Evolutionary conservation across 2,329 filamentous ascomycete species (phyloP).

Genomic region (Gnomoniopsis sp.): DNA sequence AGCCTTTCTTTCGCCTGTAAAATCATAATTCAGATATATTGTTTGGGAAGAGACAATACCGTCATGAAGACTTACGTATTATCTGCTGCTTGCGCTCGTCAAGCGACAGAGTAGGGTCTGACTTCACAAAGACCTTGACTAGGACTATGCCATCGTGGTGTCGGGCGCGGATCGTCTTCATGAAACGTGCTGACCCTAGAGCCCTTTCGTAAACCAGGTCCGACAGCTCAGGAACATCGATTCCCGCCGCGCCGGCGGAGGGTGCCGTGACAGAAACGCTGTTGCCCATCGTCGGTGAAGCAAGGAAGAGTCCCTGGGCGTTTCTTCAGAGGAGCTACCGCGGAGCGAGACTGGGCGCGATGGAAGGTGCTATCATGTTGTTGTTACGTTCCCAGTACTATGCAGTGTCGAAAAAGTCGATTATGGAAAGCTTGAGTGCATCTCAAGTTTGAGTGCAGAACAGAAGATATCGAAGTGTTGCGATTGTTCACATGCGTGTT

Average conservation of each 20-base stretch:
- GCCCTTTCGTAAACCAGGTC: constrained; percentile 91
- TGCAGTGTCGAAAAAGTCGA: background rate
- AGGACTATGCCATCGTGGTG: constrained; percentile 89
- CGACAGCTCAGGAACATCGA: constrained; percentile 87
- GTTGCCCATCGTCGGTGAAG: constrained; percentile 73
- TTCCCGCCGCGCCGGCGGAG: constrained; percentile 85
- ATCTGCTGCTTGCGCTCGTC: constrained; percentile 75
- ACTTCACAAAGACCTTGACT: constrained; percentile 93
- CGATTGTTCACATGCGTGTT: background rate
- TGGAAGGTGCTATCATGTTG: constrained; percentile 10
- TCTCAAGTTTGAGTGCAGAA: background rate
- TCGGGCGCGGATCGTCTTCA: constrained; percentile 91
- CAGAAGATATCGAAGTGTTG: background rate
- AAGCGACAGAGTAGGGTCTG: constrained; percentile 77
- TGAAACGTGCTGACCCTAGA: constrained; percentile 86
- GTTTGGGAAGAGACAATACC: background rate
- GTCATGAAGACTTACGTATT: constrained; percentile 52
- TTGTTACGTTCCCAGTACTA: background rate
- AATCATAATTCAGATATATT: constrained; percentile 11
- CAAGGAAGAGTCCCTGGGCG: background rate
- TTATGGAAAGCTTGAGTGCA: background rate
- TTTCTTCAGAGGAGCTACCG: constrained; percentile 11
- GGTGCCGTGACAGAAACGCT: constrained; percentile 92
- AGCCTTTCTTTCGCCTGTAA: constrained; percentile 70
- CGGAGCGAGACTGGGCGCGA: constrained; percentile 1